Evolutionary conservation across 331 rosid species (phyloP), one percentile per base, ranked within the genome.

Genomic region (Cydonia oblonga): DNA sequence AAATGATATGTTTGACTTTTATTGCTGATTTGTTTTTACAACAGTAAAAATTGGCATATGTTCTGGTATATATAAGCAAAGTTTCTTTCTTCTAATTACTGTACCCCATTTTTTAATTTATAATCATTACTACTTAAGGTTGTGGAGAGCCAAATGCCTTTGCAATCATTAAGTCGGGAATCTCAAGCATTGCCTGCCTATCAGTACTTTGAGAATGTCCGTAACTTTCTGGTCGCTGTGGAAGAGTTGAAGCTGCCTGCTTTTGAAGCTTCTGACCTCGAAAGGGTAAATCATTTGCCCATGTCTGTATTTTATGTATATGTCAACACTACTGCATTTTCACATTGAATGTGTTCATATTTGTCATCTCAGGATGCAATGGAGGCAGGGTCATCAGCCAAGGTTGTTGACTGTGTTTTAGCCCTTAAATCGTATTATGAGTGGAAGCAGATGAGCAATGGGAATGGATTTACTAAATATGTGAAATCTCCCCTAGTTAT

Each of bases 221-320:
- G 98, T 19, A 93, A 93, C 69, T 93, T 93, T 84, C 81, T 93
- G 58, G 89, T 81, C 28, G 96, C 96, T 11, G 86, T 81, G 1
- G 87, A 83, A 71, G 87, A 89, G 72, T 81, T 93, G 68, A 89
- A 86, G 86, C 76, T 93, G 38, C 91, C 96, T 44, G 88, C 96
- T 66, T 93, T 91, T 79, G 96, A 93, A 77, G 97, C 97, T 72
- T 93, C 96, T 78, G 97, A 86, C 81, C 87, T 93, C 10, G 98
- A 91, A 79, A 85, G 90, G 91, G 98, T 93, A 86, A 25, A 75
- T 25, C 53, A 51, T 64, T 51, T 64, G 16, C 77, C 23, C 19
- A 28, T 2, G 29, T 38, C 3, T 51, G 53, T 15, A 20, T 60
- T n/a, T 49, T 52, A 35, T 44, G 20, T 25, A 15, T 1, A 35